Percentiles rank a stretch among this genome's conserved stretches.
Evolutionary conservation across 257 asterid genomes (phyloP).

Genomic region (Rauvolfia tetraphylla): DNA sequence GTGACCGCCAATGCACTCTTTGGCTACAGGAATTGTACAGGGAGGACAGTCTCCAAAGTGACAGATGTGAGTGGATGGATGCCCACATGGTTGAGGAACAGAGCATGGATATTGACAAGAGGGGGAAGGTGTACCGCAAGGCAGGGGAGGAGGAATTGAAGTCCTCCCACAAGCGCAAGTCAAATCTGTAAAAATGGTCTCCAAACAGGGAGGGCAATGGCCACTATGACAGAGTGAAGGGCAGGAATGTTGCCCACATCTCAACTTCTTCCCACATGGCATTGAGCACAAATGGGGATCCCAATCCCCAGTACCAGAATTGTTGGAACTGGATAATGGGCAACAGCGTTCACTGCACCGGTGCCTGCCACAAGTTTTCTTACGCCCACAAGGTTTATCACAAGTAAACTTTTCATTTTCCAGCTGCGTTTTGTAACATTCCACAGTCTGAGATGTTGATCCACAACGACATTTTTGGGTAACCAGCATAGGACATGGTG

Average conservation of each 20-base stretch:
- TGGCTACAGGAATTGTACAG: constrained; percentile 77
- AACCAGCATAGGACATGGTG: constrained; percentile 70
- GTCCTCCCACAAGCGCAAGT: constrained; percentile 93
- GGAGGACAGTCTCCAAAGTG: constrained; percentile 97
- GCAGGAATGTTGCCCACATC: constrained; percentile 98
- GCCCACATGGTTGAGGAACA: constrained; percentile 91
- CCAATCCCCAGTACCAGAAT: constrained; percentile 45
- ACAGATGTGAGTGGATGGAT: constrained; percentile 91
- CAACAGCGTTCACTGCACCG: constrained; percentile 96
- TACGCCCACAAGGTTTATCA: constrained; percentile 80
- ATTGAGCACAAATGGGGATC: constrained; percentile 88
- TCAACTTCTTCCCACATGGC: constrained; percentile 92
- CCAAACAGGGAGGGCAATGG: constrained; percentile 95
- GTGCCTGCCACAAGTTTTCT: constrained; percentile 96
- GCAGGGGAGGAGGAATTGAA: constrained; percentile 91
- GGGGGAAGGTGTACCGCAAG: constrained; percentile 92
- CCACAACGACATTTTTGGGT: constrained; percentile 87
- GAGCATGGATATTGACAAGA: constrained; percentile 91
- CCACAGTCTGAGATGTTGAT: constrained; percentile 76
- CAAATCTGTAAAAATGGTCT: constrained; percentile 82
- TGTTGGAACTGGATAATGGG: constrained; percentile 55
- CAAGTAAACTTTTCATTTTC: constrained; percentile 62
- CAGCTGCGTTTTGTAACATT: constrained; percentile 60
- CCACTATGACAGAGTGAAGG: constrained; percentile 89
- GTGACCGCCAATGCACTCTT: constrained; percentile 95